Evolutionary conservation across 352 stramenopile species (phyloP), one percentile per base, ranked within the genome.

Genomic region (Globisporangium okanoganense): DNA sequence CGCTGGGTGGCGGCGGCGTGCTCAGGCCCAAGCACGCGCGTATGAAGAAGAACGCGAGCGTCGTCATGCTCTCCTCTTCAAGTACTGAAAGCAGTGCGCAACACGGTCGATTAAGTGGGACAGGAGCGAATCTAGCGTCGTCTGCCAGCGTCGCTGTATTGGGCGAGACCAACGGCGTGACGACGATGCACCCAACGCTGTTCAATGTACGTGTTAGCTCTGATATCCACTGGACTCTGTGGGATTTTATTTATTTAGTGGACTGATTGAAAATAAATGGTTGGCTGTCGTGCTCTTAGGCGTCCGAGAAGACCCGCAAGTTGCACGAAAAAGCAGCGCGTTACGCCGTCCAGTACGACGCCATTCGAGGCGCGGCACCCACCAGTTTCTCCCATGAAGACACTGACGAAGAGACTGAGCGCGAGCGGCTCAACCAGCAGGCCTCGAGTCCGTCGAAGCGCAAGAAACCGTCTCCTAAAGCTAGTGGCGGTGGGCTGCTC

Each of bases 231-330:
- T 10, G 22, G 22, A 47, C 40, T 47, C n/a, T 16, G 2, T 41
- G 9, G 29, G 6, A 7, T 7, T 41, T 7, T 12, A 22, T 24
- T n/a, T 3, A 3, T 5, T 44, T 4, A 44, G 16, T 9, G 8
- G 10, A 14, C 40, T 47, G 40, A 25, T 3, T 25, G 40, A 13
- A n/a, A 5, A 47, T 47, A 16, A 14, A n/a, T 49, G 16, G 22
- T n/a, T 27, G 9, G 14, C 20, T 47, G 29, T n/a, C 36, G 27
- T 29, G 56, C 22, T 16, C 25, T 25, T 49, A 85, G 73, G 81
- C 81, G 10, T 82, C 77, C 9, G 76, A 90, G 59, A 77, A 73
- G 58, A 76, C 77, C 27, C 70, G 76, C n/a, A 78, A 65, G 16
- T 68, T 88, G 43, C 54, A 72, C 6, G 74, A 84, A 14, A 79